Evolutionary conservation across 345 rosid genomes (phyloP).

Genomic region (Mercurialis annua): DNA sequence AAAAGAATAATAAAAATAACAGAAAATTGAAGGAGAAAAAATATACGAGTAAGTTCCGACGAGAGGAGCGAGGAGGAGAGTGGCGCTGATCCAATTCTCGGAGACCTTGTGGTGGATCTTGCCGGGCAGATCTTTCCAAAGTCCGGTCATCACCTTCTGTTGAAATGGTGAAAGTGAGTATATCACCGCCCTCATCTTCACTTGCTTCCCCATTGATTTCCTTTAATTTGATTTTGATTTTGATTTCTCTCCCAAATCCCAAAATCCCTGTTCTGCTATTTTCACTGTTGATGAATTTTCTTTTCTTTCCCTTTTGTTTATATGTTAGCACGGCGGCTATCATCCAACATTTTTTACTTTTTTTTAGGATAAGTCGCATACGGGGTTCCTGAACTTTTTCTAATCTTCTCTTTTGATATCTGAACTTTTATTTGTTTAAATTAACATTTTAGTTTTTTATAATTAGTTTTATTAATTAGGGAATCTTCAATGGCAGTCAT

Average conservation of each 20-base stretch:
- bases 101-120: constrained; percentile 83
- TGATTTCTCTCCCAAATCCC: too few species aligned
- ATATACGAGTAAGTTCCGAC: constrained; percentile 59
- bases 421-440: too few species aligned
- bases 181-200: constrained; percentile 79
- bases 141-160: constrained; percentile 70
- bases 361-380: too few species aligned
- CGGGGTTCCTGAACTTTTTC: too few species aligned
- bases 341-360: too few species aligned
- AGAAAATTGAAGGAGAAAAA: neutral
- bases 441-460: too few species aligned
- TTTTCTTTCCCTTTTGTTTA: neutral
- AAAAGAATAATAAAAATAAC: neutral
- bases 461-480: too few species aligned
- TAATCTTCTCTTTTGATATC: too few species aligned
- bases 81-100: constrained; percentile 80
- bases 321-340: neutral
- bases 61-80: constrained; percentile 62
- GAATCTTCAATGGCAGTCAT: too few species aligned
- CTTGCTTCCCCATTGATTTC: constrained; percentile 77
- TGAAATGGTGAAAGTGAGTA: constrained; percentile 81
- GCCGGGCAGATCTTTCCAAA: constrained; percentile 64
- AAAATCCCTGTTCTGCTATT: too few species aligned
- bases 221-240: too few species aligned
- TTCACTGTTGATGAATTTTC: neutral